Evolutionary conservation across 1,284 basidiomycete species (phyloP).

Genomic region (Hymenochaete sp.): DNA sequence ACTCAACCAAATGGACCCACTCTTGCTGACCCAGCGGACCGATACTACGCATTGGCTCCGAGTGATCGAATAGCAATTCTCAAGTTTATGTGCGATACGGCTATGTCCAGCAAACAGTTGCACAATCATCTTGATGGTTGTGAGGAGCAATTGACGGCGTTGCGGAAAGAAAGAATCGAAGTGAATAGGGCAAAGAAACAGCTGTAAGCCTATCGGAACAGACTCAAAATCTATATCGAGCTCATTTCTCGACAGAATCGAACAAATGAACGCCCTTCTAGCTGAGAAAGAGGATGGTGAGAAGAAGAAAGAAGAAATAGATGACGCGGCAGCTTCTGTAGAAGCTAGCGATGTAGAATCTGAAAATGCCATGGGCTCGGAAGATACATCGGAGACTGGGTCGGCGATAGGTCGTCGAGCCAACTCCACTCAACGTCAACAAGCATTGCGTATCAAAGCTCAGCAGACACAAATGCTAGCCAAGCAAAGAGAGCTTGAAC

Average conservation of each 20-base stretch:
- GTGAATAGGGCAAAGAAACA: constrained; percentile 83
- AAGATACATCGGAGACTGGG: constrained; percentile 42
- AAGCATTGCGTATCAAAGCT: constrained; percentile 45
- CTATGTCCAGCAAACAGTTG: constrained; percentile 82
- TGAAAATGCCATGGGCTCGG: constrained; percentile 35
- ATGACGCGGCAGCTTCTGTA: constrained; percentile 28
- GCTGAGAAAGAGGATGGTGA: too few species aligned
- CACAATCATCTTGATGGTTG: constrained; percentile 86
- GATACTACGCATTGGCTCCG: constrained; percentile 69
- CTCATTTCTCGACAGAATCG: constrained; percentile 37
- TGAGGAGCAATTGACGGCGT: constrained; percentile 81
- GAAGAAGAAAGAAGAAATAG: constrained; percentile 38
- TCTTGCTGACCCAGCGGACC: constrained; percentile 43
- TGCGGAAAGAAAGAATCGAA: constrained; percentile 94
- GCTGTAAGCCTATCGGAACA: constrained; percentile 46
- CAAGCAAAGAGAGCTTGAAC: constrained; percentile 66
- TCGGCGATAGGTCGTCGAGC: constrained; percentile 35
- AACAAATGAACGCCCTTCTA: constrained; percentile 63
- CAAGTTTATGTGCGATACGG: constrained; percentile 82
- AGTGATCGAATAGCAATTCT: constrained; percentile 81
- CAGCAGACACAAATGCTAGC: constrained; percentile 47
- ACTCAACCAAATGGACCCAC: constrained; percentile 38
- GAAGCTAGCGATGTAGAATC: constrained; percentile 59
- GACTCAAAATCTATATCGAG: constrained; percentile 12
- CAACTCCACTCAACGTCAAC: constrained; percentile 41